These are phyloP conservation scores for Apiotrichum veenhuisii DNA, from an alignment of 1,284 basidiomycete genomes.

Conservation along the genomic window DNA sequence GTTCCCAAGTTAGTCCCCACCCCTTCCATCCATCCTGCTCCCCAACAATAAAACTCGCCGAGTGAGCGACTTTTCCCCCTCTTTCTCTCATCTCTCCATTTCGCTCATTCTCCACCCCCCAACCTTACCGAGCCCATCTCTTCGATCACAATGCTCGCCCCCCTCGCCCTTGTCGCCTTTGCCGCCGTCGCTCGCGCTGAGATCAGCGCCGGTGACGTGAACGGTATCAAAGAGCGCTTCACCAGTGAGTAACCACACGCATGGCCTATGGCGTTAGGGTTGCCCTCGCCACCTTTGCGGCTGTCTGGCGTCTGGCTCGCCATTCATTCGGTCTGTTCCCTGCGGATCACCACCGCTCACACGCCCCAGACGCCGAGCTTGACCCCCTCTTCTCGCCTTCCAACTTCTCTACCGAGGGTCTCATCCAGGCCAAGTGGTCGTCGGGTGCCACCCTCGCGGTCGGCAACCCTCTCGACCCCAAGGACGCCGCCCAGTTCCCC, in stretches of 20 bases:
- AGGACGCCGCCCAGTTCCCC: slow-evolving; percentile 56
- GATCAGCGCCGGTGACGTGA: slow-evolving; percentile 5
- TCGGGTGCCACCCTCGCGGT: slow-evolving; percentile 9
- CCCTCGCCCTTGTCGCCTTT: slow-evolving; percentile 7
- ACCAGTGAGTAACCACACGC: slow-evolving; percentile 8
- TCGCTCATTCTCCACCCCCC: not conserved
- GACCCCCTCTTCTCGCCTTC: slow-evolving; percentile 1
- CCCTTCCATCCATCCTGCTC: not conserved
- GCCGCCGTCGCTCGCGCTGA: slow-evolving; percentile 11
- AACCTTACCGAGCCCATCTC: not conserved
- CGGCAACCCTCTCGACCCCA: not conserved
- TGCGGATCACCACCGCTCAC: not conserved
- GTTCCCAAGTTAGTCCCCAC: not conserved
- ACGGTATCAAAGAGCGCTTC: slow-evolving; percentile 5
- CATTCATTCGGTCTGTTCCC: not conserved
- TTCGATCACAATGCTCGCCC: slow-evolving; percentile 10
- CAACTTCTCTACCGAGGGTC: slow-evolving; percentile 14
- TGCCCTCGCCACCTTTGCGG: too few species aligned
- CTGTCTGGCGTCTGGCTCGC: too few species aligned
- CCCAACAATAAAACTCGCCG: not conserved
- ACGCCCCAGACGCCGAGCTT: slow-evolving; percentile 6
- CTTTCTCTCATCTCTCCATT: not conserved
- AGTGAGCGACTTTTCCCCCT: not conserved
- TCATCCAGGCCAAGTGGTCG: slow-evolving; percentile 14
- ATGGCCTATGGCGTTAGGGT: not conserved